A percentile compares a stretch with the other conserved stretches of the same genome.
Evolutionary conservation across 2,329 filamentous ascomycete genomes (phyloP).

Genomic region (Penicillium crustosum): DNA sequence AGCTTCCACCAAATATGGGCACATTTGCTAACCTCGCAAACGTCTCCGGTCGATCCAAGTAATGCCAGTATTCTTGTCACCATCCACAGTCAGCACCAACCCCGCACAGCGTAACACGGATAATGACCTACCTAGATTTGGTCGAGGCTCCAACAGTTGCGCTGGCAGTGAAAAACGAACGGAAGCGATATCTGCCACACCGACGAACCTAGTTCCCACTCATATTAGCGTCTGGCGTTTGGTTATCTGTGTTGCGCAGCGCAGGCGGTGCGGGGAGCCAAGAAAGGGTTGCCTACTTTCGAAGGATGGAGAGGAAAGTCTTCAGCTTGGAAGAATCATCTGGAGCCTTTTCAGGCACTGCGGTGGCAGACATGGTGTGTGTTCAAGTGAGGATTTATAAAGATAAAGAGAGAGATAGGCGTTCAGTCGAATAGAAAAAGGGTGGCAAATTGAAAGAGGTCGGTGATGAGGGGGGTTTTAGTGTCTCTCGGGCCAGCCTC

Average conservation of each 20-base stretch:
- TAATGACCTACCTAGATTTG: slow-evolving; percentile 69
- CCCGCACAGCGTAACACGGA: slow-evolving; percentile 1
- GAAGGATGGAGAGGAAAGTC: slow-evolving; percentile 83
- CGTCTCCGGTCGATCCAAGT: slow-evolving; percentile 89
- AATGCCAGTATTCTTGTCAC: slow-evolving; percentile 88
- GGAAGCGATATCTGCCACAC: slow-evolving; percentile 89
- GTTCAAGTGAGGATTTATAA: slow-evolving; percentile 1
- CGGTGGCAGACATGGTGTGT: slow-evolving; percentile 33
- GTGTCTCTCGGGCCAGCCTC: background rate
- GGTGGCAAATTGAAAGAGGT: slow-evolving; percentile 5
- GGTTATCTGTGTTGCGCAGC: background rate
- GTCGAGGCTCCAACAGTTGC: slow-evolving; percentile 91
- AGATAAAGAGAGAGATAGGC: background rate
- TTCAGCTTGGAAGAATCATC: slow-evolving; percentile 86
- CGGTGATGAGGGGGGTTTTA: background rate
- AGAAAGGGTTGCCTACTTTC: slow-evolving; percentile 64
- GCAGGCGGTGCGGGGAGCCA: background rate
- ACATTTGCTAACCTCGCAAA: slow-evolving; percentile 62
- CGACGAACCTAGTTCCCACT: slow-evolving; percentile 71
- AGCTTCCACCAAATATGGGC: slow-evolving; percentile 19
- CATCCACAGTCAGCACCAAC: slow-evolving; percentile 16
- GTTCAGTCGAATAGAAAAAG: background rate
- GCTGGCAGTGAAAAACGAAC: slow-evolving; percentile 95
- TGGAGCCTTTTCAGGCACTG: slow-evolving; percentile 54
- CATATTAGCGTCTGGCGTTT: background rate